Base-by-base conservation (phyloP, 495 filamentous ascomycete species). In the Xylaria bambusicola region DNA sequence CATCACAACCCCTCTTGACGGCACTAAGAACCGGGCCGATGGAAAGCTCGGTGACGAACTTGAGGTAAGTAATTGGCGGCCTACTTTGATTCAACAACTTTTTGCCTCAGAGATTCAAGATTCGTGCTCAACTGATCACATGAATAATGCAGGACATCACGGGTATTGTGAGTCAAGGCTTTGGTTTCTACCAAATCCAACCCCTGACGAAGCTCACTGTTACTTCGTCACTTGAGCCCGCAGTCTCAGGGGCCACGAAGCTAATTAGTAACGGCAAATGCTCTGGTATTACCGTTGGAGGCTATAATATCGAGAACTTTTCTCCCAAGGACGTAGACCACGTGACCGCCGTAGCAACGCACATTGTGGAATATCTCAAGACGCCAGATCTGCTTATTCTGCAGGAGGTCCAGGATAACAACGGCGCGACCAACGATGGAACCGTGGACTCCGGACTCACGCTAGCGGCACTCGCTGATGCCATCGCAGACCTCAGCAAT, bases 271-370 rank as follows among this genome's bases (percentile, higher is more conserved):
- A 66, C 9, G 73, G 75, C 1, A 73, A 70, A 13, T 88, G 85
- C 70, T 63, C 64, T 2, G 77, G 73, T 33, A 50, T 88, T 12
- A 84, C 82, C 0, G 59, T 87, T 13, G 84, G 77, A 41, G 70
- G 71, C 51, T 88, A 86, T 74, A 88, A 88, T 69, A 76, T 87
- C 49, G 80, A 86, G 51, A 87, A 87, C 66, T 74, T 88, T 8
- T 56, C 73, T 3, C 82, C 82, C 0, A 74, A 55, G 0, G 71
- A 71, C 6, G 70, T 77, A 0, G 44, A 68, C 5, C 77, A 82
- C 31, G 66, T 86, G 13, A 62, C 71, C 33, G 59, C 62, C 6
- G 71, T 86, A 13, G 85, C 85, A 17, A 54, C 62, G 17, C 82
- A 87, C 49, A 81, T 87, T 50, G 81, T 80, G 24, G 71, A 76